These are phyloP conservation scores for Penstemon eatonii DNA, from an alignment of 257 asterid genomes.

Conservation along the genomic window DNA sequence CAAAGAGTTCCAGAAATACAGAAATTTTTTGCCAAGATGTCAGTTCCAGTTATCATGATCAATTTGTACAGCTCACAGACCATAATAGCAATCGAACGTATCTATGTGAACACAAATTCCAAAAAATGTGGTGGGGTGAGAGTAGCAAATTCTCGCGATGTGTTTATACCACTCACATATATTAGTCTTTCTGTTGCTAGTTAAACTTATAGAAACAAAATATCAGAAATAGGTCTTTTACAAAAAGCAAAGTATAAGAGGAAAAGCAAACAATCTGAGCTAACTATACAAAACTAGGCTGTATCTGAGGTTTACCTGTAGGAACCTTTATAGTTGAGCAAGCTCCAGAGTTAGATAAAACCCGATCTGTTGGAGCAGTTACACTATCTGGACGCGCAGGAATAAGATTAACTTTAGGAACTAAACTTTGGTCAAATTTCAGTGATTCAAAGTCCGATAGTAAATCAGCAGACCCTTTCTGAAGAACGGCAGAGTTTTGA, in stretches of 20 bases:
- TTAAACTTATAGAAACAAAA: conserved; percentile 9
- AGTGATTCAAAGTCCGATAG: conserved; percentile 60
- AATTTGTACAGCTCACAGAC: neutral
- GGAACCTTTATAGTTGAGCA: conserved; percentile 51
- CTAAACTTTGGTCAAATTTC: conserved; percentile 61
- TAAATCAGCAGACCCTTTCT: conserved; percentile 48
- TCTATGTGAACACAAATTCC: neutral
- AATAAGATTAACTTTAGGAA: conserved; percentile 47
- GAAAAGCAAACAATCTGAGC: neutral
- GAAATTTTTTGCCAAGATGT: neutral
- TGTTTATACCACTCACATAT: neutral
- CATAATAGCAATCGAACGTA: neutral
- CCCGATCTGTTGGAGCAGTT: conserved; percentile 38
- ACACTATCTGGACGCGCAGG: conserved; percentile 36
- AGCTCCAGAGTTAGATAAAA: conserved; percentile 41
- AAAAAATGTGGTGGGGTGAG: neutral
- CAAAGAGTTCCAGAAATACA: neutral
- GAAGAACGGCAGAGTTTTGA: conserved; percentile 40
- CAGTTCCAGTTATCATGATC: neutral
- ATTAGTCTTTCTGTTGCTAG: neutral
- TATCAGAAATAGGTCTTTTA: neutral
- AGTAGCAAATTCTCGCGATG: neutral
- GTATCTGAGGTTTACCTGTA: conserved; percentile 55
- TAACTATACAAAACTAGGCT: conserved; percentile 11
- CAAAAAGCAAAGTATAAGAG: neutral